Evolutionary conservation across 768 basidiomycete species (phyloP), one percentile per base, ranked within the genome.

Genomic region (Lactarius deliciosus): DNA sequence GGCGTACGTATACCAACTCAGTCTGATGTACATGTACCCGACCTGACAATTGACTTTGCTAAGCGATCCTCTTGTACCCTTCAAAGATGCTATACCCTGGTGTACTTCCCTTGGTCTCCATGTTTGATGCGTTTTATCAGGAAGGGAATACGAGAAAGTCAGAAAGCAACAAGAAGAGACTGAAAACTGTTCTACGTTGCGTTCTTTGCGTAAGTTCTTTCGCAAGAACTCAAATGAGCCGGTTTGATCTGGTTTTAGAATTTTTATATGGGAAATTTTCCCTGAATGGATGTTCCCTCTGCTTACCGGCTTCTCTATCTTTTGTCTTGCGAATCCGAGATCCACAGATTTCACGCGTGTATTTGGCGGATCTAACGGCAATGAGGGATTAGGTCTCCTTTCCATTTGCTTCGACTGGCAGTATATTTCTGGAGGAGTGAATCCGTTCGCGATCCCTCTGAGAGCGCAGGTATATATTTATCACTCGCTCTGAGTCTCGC

Each of bases 371-470:
- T 68, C 68, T 38, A 73, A 73, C 28, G 70, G 70, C 53, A 73
- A 73, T 47, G 71, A 73, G 57, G 72, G 72, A 25, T 59, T 75
- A 2, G 74, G 74, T 6, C 53, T 74, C 25, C 63, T 74, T 47
- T 70, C 71, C 8, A 43, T 75, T 53, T 65, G 72, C 56, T 73
- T 75, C 43, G 74, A 75, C 57, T 75, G 64, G 71, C 68, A 73
- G 63, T 75, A 75, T 64, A 71, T 74, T 43, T 72, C 74, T 16
- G 64, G 69, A 3, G 76, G 72, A 30, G 41, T 70, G 43, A 85
- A 83, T 64, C 84, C 85, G 5, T 74, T 86, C 73, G 74, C 79
- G 3, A 85, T 85, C 32, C 86, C 86, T 1, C 74, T 88, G 13
- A 79, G 81, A 10, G 82, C 85, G 2, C 85, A 76, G 65, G 71